Evolutionary conservation across 352 stramenopile genomes (phyloP), one percentile per base, ranked within the genome.

Genomic region (Phytophthora colocasiae): DNA sequence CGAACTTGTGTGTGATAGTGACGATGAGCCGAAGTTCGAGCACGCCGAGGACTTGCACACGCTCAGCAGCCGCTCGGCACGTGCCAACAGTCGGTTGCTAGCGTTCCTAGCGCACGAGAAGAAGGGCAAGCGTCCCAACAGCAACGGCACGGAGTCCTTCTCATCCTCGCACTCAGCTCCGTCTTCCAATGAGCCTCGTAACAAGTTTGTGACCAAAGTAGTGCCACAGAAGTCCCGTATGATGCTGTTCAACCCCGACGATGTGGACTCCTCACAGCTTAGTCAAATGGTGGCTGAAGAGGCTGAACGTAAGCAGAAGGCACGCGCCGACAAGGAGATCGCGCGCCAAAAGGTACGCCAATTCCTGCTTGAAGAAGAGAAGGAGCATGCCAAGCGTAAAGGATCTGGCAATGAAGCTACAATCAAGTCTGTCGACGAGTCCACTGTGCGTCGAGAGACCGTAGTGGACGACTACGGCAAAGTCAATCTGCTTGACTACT

Each of bases 131-230:
- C 47, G 85, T n/a, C 75, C 87, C 51, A 22, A 51, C 17, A 70
- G 75, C 12, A 76, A 80, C 26, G 27, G 40, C 17, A 52, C 47
- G 50, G 77, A 57, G 14, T 78, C 69, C 3, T 40, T 77, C 29
- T 79, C 70, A 14, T 80, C 80, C 3, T 62, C 68, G 2, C 63
- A 69, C 22, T 66, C 70, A 10, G 56, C 69, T 7, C 40, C 66
- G n/a, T 40, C 59, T 12, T 58, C 64, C 0, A 41, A 58, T 10
- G 83, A 70, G 57, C 81, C 77, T 43, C 63, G 78, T 36, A 75
- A 75, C 34, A 79, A 87, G 44, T 92, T 92, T 47, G 78, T 90
- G 39, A 77, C 79, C 41, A 90, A 88, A 39, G 66, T 77, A 10
- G 68, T 78, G 34, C 66, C 71, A 0, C 54, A 85, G 45, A 85